Evolutionary conservation across 108 stramenopile genomes (phyloP).

Genomic region (Seminavis robusta): DNA sequence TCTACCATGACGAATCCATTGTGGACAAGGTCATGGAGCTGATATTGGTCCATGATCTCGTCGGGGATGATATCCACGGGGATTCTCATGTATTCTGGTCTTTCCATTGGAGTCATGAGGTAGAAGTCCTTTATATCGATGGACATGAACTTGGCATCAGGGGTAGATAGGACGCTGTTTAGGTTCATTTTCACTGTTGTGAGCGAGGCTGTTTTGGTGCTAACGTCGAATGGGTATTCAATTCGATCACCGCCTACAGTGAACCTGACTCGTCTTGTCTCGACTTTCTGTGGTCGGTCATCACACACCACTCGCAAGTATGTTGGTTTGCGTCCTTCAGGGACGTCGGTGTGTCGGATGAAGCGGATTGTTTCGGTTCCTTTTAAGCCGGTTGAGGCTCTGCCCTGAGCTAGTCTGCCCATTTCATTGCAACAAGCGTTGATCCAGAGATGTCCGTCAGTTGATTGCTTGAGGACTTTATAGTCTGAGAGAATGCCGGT

Average conservation of each 20-base stretch:
- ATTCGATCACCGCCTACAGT: slow-evolving; percentile 35
- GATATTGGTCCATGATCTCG: slow-evolving; percentile 9
- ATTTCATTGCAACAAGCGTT: slow-evolving; percentile 15
- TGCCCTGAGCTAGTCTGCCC: slow-evolving; percentile 19
- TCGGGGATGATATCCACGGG: slow-evolving; percentile 7
- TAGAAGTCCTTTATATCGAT: slow-evolving; percentile 36
- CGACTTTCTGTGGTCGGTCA: slow-evolving; percentile 28
- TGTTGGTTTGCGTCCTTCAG: slow-evolving; percentile 3
- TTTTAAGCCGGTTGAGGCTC: slow-evolving; percentile 2
- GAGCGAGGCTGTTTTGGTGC: slow-evolving; percentile 27
- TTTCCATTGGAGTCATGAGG: slow-evolving; percentile 23
- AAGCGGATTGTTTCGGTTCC: slow-evolving; percentile 20
- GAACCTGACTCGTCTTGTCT: slow-evolving; percentile 14
- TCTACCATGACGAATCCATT: slow-evolving; percentile 20
- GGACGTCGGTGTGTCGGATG: background rate
- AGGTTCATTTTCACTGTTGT: slow-evolving; percentile 26
- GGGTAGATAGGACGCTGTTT: slow-evolving; percentile 17
- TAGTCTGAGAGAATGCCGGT: slow-evolving; percentile 24
- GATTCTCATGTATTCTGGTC: slow-evolving; percentile 36
- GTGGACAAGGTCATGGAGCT: slow-evolving; percentile 3
- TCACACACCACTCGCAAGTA: slow-evolving; percentile 22
- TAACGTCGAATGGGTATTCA: slow-evolving; percentile 16
- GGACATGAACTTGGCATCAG: slow-evolving; percentile 14
- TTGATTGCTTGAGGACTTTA: slow-evolving; percentile 6
- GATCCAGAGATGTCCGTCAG: slow-evolving; percentile 6